Conservation (phyloP, 805 yeast species). For the Brettanomyces bruxellensis region DNA sequence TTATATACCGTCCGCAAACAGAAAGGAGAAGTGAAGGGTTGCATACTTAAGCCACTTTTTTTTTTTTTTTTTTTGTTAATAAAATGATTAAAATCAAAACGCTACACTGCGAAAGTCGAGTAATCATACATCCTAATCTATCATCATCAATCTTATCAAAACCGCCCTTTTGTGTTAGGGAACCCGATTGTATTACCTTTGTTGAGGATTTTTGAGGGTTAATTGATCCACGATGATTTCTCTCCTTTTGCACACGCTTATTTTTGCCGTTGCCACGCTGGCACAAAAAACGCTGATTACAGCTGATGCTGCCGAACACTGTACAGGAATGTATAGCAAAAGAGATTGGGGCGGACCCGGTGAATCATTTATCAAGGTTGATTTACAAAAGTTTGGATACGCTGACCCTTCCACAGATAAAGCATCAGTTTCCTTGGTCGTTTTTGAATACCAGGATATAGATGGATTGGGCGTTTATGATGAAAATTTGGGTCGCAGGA, state of each 20-base stretch:
- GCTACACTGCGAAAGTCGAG: too few relatives aligned
- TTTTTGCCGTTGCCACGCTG: neutral
- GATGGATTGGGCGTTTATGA: slow-evolving; percentile 51
- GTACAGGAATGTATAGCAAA: slow-evolving; percentile 86
- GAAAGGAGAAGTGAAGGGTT: too few relatives aligned
- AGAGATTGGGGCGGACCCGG: slow-evolving; percentile 79
- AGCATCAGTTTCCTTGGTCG: slow-evolving; percentile 50
- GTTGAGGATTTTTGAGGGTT: too few relatives aligned
- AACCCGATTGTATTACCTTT: too few relatives aligned
- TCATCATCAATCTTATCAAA: too few relatives aligned
- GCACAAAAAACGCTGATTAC: slow-evolving; percentile 44
- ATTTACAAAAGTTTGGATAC: slow-evolving; percentile 24
- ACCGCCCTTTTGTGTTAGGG: too few relatives aligned
- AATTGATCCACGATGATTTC: too few relatives aligned
- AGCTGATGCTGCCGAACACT: slow-evolving; percentile 49
- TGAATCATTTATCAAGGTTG: slow-evolving; percentile 52
- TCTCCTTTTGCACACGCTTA: neutral
- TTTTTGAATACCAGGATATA: slow-evolving; percentile 80
- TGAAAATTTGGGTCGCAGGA: slow-evolving; percentile 30
- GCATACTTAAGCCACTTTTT: too few relatives aligned
- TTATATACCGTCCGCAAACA: too few relatives aligned
- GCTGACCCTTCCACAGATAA: slow-evolving; percentile 30
- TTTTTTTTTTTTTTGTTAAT: too few relatives aligned
- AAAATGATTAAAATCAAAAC: too few relatives aligned
- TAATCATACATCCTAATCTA: too few relatives aligned